Conservation (phyloP, 164 flowering plant genomes). For the Warburgia ugandensis region DNA sequence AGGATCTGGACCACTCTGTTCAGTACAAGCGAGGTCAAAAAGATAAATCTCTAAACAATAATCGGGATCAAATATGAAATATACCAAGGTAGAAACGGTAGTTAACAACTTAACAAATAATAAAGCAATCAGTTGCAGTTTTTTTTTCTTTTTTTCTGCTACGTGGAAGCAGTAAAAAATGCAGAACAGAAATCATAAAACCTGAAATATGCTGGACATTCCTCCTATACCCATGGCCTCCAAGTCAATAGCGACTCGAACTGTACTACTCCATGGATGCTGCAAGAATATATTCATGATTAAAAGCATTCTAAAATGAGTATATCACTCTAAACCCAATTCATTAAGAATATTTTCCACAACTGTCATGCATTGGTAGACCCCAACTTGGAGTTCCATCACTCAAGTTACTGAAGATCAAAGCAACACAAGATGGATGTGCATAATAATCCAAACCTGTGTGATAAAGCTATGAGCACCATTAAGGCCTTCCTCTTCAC, state of each 20-base stretch:
- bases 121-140: background rate
- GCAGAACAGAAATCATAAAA: constrained; percentile 10
- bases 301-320: background rate
- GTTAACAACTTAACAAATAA: background rate
- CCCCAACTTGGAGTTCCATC: too few relatives aligned
- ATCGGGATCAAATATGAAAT: background rate
- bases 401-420: background rate
- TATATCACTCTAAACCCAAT: background rate
- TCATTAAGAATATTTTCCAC: background rate
- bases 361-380: too few relatives aligned
- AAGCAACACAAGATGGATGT: background rate
- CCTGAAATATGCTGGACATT: constrained; percentile 90
- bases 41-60: constrained; percentile 2
- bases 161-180: background rate
- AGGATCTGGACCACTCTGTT: constrained; percentile 88
- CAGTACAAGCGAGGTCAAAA: constrained; percentile 6
- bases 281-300: constrained; percentile 32
- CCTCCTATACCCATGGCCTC: constrained; percentile 99
- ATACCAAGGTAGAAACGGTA: background rate
- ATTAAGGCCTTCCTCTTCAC: constrained; percentile 96
- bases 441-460: constrained; percentile 45
- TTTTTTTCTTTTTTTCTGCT: background rate
- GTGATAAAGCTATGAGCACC: constrained; percentile 99
- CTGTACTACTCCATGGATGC: constrained; percentile 86
- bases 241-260: constrained; percentile 80